These are phyloP conservation scores for Didymella arachidicola DNA, from an alignment of 2,329 filamentous ascomycete genomes.

Conservation along the genomic window DNA sequence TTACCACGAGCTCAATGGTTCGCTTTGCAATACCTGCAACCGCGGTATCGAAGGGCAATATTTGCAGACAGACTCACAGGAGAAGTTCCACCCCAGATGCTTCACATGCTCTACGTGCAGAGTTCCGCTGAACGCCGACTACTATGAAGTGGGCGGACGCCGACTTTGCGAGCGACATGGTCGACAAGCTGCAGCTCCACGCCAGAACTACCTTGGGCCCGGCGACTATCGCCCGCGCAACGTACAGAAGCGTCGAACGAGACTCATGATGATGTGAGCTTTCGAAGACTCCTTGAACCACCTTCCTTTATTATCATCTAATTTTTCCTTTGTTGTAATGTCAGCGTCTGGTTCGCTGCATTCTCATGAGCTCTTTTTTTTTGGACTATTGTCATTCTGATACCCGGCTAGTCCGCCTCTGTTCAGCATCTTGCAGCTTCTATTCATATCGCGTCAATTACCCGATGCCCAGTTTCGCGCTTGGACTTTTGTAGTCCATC, in stretches of 20 bases:
- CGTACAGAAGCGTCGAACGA: slow-evolving; percentile 59
- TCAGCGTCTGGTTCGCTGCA: slow-evolving; percentile 1
- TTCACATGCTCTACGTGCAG: slow-evolving; percentile 85
- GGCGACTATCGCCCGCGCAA: slow-evolving; percentile 46
- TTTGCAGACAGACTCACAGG: slow-evolving; percentile 77
- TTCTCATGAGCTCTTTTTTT: slow-evolving; percentile 26
- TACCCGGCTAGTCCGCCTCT: slow-evolving; percentile 37
- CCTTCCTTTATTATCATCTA: neutral
- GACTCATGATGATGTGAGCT: slow-evolving; percentile 60
- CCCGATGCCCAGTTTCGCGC: slow-evolving; percentile 13
- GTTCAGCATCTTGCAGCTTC: slow-evolving; percentile 13
- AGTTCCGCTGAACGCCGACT: slow-evolving; percentile 77
- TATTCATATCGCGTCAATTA: slow-evolving; percentile 16
- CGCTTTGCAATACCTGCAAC: slow-evolving; percentile 80
- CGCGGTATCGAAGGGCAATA: slow-evolving; percentile 93
- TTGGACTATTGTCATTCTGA: slow-evolving; percentile 27
- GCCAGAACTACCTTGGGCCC: slow-evolving; percentile 50
- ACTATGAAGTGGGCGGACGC: slow-evolving; percentile 84
- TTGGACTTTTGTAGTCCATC: neutral
- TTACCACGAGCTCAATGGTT: slow-evolving; percentile 91
- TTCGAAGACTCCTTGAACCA: neutral
- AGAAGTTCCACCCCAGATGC: slow-evolving; percentile 87
- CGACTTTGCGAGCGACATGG: slow-evolving; percentile 91
- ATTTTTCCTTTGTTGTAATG: slow-evolving; percentile 2
- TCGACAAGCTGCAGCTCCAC: slow-evolving; percentile 61